These are phyloP conservation scores for Scheffersomyces coipomensis DNA, from an alignment of 805 yeast species.

Conservation along the genomic window DNA sequence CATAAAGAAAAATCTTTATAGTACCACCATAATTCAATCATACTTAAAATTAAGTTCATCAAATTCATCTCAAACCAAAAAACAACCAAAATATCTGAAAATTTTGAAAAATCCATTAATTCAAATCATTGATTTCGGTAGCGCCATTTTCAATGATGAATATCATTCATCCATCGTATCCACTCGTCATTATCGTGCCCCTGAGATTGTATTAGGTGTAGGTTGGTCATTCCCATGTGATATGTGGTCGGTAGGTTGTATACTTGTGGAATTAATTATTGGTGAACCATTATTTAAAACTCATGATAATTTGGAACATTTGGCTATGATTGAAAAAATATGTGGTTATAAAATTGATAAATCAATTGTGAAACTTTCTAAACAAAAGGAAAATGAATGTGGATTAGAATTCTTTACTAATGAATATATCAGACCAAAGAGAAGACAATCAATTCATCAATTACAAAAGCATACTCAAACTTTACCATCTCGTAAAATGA, in stretches of 20 bases:
- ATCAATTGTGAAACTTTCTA: conserved; percentile 32
- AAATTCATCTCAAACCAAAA: conserved; percentile 4
- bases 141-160: conserved; percentile 91
- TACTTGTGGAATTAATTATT: conserved; percentile 82
- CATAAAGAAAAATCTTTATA: conserved; percentile 31
- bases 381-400: conserved; percentile 37
- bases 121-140: conserved; percentile 94
- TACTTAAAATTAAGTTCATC: conserved; percentile 22
- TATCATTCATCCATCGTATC: conserved; percentile 90
- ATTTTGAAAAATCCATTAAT: conserved; percentile 76
- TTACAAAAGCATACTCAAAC: background rate
- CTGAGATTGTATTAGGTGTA: conserved; percentile 89
- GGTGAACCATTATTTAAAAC: conserved; percentile 96
- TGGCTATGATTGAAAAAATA: conserved; percentile 90
- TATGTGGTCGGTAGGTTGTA: conserved; percentile 95
- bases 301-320: conserved; percentile 90
- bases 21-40: conserved; percentile 32
- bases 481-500: background rate
- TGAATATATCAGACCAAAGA: conserved; percentile 10
- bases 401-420: conserved; percentile 38
- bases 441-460: background rate
- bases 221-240: conserved; percentile 99
- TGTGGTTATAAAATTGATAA: conserved; percentile 54
- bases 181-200: conserved; percentile 95
- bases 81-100: conserved; percentile 34